Evolutionary conservation across 1,284 basidiomycete genomes (phyloP), one percentile per base, ranked within the genome.

Genomic region (Leccinum olivaceoglutinosum): DNA sequence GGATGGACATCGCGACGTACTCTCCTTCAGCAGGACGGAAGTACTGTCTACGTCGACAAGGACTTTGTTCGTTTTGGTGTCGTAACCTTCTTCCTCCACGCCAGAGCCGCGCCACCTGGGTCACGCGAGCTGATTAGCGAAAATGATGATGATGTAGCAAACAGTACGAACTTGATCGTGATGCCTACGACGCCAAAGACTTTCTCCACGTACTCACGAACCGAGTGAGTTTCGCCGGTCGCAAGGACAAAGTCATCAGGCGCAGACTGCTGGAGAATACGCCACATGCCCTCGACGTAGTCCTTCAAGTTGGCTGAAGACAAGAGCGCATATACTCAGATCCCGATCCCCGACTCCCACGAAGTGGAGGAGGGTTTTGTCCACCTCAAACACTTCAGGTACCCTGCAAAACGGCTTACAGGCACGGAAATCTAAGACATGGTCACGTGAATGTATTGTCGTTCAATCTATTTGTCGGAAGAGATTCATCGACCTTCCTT

Each of bases 201-300:
- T 77, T 91, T 93, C 73, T 94, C 87, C 66, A 96, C 91, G 70
- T 88, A 96, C 77, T 95, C 92, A 60, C 92, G 87, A 38, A 96
- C 94, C 55, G 86, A 86, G 75, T 96, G 94, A 34, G 93, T 96
- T 80, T 96, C 93, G 39, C 93, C 93, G 1, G 92, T 96, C 0
- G 94, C 94, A 54, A 96, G 88, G 44, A 96, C 94, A 71, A 92
- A 96, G 77, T 96, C 94, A 21, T 93, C 86, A 1, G 94, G 80
- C 32, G 69, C 68, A 8, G 86, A 81, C 74, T 95, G 93, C 76
- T 96, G 94, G 34, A 96, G 85, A 85, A 96, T 94, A 70, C 84
- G 82, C 93, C 94, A 96, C 94, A 96, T 96, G 54, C 94, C 94
- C 77, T 95, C 93, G 11, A 93, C 88, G 71, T 94, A 94, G 74